phyloP scores from a whole-genome alignment of 257 asterid species.

The Asclepias syriaca region DNA sequence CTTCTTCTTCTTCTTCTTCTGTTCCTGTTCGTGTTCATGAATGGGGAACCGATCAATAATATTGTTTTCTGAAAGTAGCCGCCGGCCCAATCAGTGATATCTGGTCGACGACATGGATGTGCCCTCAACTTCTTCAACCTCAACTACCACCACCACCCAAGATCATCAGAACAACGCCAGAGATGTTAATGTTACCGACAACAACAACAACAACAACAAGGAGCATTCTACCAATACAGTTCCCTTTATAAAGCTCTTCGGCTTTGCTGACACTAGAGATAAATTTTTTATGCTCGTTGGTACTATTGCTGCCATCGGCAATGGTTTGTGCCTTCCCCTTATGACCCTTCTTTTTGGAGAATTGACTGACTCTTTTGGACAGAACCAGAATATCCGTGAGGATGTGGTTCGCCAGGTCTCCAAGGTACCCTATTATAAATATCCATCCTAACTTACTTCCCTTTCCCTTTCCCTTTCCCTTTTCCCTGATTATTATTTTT shows the following conservation, averaged over 20 bases:
- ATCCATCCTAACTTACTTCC: neutral
- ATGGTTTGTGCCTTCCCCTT: slow-evolving; percentile 49
- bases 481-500: neutral
- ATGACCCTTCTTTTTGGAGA: slow-evolving; percentile 53
- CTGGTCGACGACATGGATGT: neutral
- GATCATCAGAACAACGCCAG: neutral
- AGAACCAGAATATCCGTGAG: slow-evolving; percentile 18
- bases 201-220: slow-evolving; percentile 4
- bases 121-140: neutral
- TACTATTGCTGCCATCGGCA: slow-evolving; percentile 36
- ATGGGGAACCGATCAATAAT: too few relatives aligned
- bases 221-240: slow-evolving; percentile 25
- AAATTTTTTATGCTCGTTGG: slow-evolving; percentile 44
- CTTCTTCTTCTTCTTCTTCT: too few relatives aligned
- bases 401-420: slow-evolving; percentile 40
- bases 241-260: slow-evolving; percentile 44
- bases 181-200: neutral
- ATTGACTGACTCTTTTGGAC: slow-evolving; percentile 51
- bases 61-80: too few relatives aligned
- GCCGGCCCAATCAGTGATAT: too few relatives aligned
- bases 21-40: too few relatives aligned
- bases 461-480: neutral
- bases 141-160: neutral
- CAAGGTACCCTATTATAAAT: slow-evolving; percentile 29
- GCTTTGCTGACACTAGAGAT: slow-evolving; percentile 49